A percentile compares a stretch with the other conserved stretches of the same genome.
phyloP scores from a whole-genome alignment of 306 rosid genomes.

The Medicago arabica region DNA sequence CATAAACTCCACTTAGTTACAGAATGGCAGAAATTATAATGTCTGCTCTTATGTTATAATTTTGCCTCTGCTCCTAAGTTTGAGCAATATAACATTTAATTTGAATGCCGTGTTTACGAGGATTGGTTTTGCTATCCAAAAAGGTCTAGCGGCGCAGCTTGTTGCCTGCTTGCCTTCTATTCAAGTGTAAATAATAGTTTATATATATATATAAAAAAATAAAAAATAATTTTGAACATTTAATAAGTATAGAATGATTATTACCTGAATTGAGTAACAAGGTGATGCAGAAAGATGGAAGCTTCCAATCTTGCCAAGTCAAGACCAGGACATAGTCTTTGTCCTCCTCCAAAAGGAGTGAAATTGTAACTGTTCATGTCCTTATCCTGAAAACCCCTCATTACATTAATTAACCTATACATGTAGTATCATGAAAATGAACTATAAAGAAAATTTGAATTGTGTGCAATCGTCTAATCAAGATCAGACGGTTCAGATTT shows the following conservation, averaged over 20 bases:
- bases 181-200: too few species aligned
- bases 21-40: too few species aligned
- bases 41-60: too few species aligned
- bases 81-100: too few species aligned
- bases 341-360: slow-evolving; percentile 98
- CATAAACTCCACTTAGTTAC: too few species aligned
- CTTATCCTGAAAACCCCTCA: slow-evolving; percentile 57
- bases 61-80: too few species aligned
- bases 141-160: too few species aligned
- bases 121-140: too few species aligned
- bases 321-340: slow-evolving; percentile 93
- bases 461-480: not conserved
- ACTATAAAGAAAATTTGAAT: not conserved
- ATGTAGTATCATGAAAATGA: not conserved
- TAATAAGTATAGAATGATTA: not conserved
- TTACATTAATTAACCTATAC: slow-evolving; percentile 34
- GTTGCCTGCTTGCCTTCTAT: too few species aligned
- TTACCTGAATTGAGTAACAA: slow-evolving; percentile 90
- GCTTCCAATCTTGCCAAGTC: slow-evolving; percentile 92
- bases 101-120: too few species aligned
- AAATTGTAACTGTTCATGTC: slow-evolving; percentile 72
- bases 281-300: slow-evolving; percentile 85
- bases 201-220: too few species aligned
- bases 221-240: too few species aligned
- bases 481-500: not conserved